phyloP scores from a whole-genome alignment of 768 basidiomycete species.

The Suillus subalutaceus region DNA sequence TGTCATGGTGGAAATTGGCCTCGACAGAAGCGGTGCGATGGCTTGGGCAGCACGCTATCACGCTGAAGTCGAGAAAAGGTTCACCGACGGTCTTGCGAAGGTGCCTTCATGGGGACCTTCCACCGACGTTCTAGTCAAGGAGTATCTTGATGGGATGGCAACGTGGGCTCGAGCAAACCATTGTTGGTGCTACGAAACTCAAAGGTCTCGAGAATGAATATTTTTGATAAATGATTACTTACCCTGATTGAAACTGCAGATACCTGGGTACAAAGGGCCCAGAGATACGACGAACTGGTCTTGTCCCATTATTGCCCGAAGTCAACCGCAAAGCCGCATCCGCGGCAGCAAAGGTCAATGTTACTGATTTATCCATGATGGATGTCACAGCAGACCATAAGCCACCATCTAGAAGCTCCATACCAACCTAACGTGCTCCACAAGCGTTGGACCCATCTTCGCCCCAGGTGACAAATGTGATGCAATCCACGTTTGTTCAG shows the following conservation, averaged over 20 bases:
- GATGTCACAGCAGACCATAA: background rate
- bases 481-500: background rate
- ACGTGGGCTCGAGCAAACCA: constrained; percentile 31
- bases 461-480: background rate
- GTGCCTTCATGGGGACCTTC: constrained; percentile 32
- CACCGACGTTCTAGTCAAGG: constrained; percentile 25
- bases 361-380: background rate
- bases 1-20: constrained; percentile 31
- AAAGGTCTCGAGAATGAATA: background rate
- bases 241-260: constrained; percentile 10
- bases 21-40: constrained; percentile 35
- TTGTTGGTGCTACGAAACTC: constrained; percentile 35
- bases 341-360: background rate
- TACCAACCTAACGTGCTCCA: background rate
- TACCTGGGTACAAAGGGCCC: constrained; percentile 34
- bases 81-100: constrained; percentile 22
- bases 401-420: background rate
- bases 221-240: background rate
- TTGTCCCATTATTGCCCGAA: constrained; percentile 12
- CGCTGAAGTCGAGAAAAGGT: constrained; percentile 16
- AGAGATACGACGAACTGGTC: constrained; percentile 25
- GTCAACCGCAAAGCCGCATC: background rate
- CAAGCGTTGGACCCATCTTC: background rate
- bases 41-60: constrained; percentile 25
- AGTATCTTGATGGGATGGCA: constrained; percentile 29